A percentile compares a stretch with the other conserved stretches of the same genome.
Conservation (phyloP, 306 rosid genomes). For the Benincasa hispida region DNA sequence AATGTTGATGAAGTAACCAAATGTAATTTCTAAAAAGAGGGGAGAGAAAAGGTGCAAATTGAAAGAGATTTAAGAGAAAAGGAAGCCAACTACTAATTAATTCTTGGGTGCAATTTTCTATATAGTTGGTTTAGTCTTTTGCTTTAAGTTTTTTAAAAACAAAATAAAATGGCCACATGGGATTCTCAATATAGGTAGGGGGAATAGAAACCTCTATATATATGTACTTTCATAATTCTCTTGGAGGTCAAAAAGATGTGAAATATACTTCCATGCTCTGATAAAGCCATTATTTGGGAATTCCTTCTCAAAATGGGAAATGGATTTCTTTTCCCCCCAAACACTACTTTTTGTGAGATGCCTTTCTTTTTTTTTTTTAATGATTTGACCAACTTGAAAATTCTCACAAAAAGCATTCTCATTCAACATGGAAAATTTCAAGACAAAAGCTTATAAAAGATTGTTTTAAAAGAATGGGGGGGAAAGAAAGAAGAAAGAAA, state of each 20-base stretch:
- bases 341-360: neutral
- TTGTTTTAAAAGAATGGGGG: neutral
- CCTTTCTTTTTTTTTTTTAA: neutral
- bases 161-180: neutral
- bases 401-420: slow-evolving; percentile 2
- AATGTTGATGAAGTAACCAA: neutral
- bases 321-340: neutral
- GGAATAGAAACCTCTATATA: neutral
- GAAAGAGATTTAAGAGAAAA: neutral
- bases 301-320: neutral
- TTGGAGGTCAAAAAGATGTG: neutral
- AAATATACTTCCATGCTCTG: neutral
- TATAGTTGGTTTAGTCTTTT: neutral
- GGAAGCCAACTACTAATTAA: neutral
- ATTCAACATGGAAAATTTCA: slow-evolving; percentile 4
- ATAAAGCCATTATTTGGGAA: neutral
- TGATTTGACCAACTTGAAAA: slow-evolving; percentile 13
- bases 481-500: neutral
- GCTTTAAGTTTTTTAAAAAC: too few species aligned
- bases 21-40: neutral
- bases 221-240: neutral
- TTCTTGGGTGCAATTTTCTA: neutral
- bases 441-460: slow-evolving; percentile 5
- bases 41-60: neutral
- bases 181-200: neutral